These are phyloP conservation scores for Podila epigama DNA, from an alignment of 192 early-diverging fungal species.

Conservation along the genomic window DNA sequence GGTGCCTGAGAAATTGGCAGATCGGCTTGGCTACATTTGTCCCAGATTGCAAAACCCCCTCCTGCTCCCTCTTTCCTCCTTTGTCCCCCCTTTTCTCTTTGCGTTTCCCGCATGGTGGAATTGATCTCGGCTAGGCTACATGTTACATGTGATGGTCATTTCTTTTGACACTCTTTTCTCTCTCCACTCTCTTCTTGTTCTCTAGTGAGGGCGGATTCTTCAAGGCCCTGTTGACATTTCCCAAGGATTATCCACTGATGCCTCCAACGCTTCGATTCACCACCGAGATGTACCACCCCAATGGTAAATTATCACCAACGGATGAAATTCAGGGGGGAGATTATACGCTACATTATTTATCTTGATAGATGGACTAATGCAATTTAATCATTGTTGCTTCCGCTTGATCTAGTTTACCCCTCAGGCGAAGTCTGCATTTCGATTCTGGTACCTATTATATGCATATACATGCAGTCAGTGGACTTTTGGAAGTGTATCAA, in stretches of 20 bases:
- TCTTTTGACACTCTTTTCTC: neutral
- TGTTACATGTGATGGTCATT: no score
- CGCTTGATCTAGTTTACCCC: slow-evolving; percentile 67
- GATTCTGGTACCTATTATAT: slow-evolving; percentile 74
- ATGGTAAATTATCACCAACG: slow-evolving; percentile 53
- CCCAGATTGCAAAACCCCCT: neutral
- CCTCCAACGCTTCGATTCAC: slow-evolving; percentile 90
- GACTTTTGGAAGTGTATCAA: no score
- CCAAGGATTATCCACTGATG: slow-evolving; percentile 80
- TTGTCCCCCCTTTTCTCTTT: neutral
- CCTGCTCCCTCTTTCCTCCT: neutral
- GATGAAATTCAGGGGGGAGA: neutral
- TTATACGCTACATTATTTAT: neutral
- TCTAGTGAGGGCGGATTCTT: slow-evolving; percentile 93
- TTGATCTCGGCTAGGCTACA: no score
- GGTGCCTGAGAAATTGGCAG: neutral
- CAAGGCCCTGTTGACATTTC: slow-evolving; percentile 79
- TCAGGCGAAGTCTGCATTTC: slow-evolving; percentile 96
- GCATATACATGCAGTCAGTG: neutral
- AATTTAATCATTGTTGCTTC: neutral
- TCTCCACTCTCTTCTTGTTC: neutral
- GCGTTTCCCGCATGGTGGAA: neutral
- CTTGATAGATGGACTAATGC: neutral
- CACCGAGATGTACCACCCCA: slow-evolving; percentile 93
- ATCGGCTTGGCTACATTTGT: neutral